Conservation (phyloP, 257 asterid species). For the Salvia miltiorrhiza region DNA sequence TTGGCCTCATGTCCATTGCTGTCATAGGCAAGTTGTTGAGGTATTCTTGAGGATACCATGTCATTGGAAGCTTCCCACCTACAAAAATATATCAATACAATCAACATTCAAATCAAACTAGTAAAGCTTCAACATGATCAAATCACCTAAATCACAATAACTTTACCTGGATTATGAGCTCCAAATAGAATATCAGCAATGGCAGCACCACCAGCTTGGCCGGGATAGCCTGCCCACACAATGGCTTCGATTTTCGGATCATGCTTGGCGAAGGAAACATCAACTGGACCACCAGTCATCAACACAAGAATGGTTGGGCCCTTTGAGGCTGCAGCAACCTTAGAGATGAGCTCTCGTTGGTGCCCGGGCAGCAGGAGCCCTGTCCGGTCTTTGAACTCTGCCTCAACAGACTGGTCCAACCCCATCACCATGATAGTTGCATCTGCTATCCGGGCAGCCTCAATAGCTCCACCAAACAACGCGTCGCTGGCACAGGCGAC, state of each 20-base stretch:
- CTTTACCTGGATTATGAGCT: slow-evolving; percentile 70
- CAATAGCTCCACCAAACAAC: slow-evolving; percentile 50
- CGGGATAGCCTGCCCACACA: slow-evolving; percentile 84
- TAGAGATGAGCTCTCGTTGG: slow-evolving; percentile 64
- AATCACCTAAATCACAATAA: neutral
- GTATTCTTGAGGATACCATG: slow-evolving; percentile 87
- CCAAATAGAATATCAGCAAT: slow-evolving; percentile 77
- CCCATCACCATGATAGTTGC: slow-evolving; percentile 77
- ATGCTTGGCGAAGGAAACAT: slow-evolving; percentile 60
- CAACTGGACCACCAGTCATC: slow-evolving; percentile 89
- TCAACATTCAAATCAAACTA: neutral
- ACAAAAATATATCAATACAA: neutral
- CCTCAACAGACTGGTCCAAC: slow-evolving; percentile 69
- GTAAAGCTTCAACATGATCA: neutral
- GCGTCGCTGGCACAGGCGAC: slow-evolving; percentile 50
- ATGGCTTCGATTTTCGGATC: slow-evolving; percentile 59
- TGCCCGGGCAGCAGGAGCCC: slow-evolving; percentile 64
- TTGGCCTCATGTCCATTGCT: slow-evolving; percentile 64
- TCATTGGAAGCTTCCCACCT: slow-evolving; percentile 91
- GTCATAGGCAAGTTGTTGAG: slow-evolving; percentile 71
- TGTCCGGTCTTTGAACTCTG: slow-evolving; percentile 63
- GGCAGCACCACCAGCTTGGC: slow-evolving; percentile 83
- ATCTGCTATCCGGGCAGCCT: slow-evolving; percentile 58
- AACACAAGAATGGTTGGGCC: slow-evolving; percentile 63
- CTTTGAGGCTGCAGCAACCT: slow-evolving; percentile 59